Evolutionary conservation across 306 rosid genomes (phyloP).

Genomic region (Gillenia trifoliata): DNA sequence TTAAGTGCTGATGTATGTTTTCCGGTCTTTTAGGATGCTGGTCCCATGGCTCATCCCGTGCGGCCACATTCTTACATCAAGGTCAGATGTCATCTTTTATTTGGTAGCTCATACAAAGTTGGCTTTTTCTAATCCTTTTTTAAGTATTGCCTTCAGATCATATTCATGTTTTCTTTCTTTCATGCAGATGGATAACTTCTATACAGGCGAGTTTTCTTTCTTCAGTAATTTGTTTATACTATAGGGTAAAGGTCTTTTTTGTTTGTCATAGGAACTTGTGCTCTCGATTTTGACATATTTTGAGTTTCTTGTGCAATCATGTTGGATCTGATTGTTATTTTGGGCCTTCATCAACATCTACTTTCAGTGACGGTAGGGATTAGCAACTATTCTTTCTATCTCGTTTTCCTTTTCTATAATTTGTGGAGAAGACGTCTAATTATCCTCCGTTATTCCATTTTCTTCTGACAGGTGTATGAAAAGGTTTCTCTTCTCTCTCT

Average conservation of each 20-base stretch:
- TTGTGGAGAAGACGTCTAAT: conserved; percentile 24
- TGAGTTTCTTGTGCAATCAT: conserved; percentile 27
- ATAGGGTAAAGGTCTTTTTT: background rate
- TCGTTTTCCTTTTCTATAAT: conserved; percentile 12
- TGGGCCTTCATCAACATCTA: conserved; percentile 43
- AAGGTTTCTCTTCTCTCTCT: conserved; percentile 49
- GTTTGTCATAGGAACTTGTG: conserved; percentile 9
- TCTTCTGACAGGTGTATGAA: conserved; percentile 77
- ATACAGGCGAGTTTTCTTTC: conserved; percentile 64
- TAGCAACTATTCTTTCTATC: conserved; percentile 10
- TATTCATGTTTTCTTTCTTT: conserved; percentile 23
- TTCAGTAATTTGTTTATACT: background rate
- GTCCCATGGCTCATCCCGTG: conserved; percentile 99
- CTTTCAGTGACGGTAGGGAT: conserved; percentile 88
- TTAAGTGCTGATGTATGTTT: conserved; percentile 4
- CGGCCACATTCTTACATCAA: conserved; percentile 98
- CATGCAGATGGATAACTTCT: conserved; percentile 98
- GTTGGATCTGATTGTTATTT: conserved; percentile 35
- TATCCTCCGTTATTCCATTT: conserved; percentile 22
- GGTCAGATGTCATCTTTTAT: conserved; percentile 46
- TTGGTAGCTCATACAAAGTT: background rate
- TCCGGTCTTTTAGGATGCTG: conserved; percentile 71
- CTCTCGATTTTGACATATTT: conserved; percentile 31
- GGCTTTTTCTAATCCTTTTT: background rate
- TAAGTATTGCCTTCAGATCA: conserved; percentile 17